phyloP scores from a whole-genome alignment of 805 yeast species.

The Yamadazyma insecticola region DNA sequence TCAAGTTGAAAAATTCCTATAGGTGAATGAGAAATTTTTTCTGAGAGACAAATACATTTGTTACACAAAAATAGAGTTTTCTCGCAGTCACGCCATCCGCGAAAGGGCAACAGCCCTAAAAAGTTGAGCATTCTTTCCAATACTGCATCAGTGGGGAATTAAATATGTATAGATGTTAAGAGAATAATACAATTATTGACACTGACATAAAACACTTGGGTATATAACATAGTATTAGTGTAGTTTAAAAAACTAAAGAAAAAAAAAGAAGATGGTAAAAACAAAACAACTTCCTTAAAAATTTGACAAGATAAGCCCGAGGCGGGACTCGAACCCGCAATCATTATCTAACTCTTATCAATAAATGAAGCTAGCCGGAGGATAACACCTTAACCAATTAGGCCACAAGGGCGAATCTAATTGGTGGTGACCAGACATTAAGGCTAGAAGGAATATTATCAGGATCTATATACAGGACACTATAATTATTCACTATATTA shows the following conservation, averaged over 20 bases:
- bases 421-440: too few relatives aligned
- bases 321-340: conserved; percentile 82
- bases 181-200: too few relatives aligned
- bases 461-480: too few relatives aligned
- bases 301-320: conserved; percentile 41
- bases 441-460: too few relatives aligned
- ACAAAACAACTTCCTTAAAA: conserved; percentile 1
- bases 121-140: not conserved
- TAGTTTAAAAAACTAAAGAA: not conserved
- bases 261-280: not conserved
- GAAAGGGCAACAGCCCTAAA: conserved; percentile 6
- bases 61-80: conserved; percentile 1
- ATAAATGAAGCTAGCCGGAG: conserved; percentile 50
- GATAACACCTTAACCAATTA: conserved; percentile 70
- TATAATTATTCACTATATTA: too few relatives aligned
- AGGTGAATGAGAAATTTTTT: conserved; percentile 10
- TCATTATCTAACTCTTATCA: conserved; percentile 45
- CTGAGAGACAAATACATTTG: conserved; percentile 1
- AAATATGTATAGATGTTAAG: too few relatives aligned
- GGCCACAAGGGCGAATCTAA: conserved; percentile 57
- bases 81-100: conserved; percentile 7
- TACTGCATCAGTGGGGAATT: not conserved
- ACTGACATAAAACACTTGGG: too few relatives aligned
- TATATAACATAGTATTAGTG: too few relatives aligned
- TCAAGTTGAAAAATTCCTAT: conserved; percentile 11